Conservation (phyloP, 495 filamentous ascomycete genomes). For the Xylona heveae region DNA sequence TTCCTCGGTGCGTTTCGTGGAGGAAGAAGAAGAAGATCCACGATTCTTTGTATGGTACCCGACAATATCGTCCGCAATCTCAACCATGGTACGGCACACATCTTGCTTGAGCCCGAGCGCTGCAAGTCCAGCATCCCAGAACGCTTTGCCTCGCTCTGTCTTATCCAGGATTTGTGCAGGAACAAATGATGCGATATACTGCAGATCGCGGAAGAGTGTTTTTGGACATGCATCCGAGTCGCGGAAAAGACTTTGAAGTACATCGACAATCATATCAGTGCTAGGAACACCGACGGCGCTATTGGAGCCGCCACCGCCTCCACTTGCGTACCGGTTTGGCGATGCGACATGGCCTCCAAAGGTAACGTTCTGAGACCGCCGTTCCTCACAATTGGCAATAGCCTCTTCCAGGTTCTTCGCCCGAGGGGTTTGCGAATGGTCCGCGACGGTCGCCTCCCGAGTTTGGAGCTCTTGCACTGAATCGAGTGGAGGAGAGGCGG, state of each 20-base stretch:
- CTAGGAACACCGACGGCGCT: conserved; percentile 15
- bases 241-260: conserved; percentile 60
- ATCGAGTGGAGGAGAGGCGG: conserved; percentile 14
- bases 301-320: too few species aligned
- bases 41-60: conserved; percentile 31
- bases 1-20: too few species aligned
- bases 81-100: conserved; percentile 74
- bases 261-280: conserved; percentile 47
- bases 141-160: conserved; percentile 73
- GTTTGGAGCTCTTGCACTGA: conserved; percentile 14
- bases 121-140: conserved; percentile 82
- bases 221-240: conserved; percentile 59
- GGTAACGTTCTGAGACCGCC: conserved; percentile 31
- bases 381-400: conserved; percentile 46
- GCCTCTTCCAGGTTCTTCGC: conserved; percentile 34
- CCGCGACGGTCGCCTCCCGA: conserved; percentile 13
- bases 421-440: conserved; percentile 8
- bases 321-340: too few species aligned
- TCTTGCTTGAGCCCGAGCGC: conserved; percentile 80
- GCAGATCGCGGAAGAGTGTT: conserved; percentile 84
- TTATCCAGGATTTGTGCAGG: conserved; percentile 62
- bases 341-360: conserved; percentile 3
- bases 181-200: conserved; percentile 88
- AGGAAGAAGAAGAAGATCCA: too few species aligned
- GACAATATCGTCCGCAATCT: conserved; percentile 58